Conservation (phyloP, 2,329 filamentous ascomycete genomes). For the Annulohypoxylon truncatum region DNA sequence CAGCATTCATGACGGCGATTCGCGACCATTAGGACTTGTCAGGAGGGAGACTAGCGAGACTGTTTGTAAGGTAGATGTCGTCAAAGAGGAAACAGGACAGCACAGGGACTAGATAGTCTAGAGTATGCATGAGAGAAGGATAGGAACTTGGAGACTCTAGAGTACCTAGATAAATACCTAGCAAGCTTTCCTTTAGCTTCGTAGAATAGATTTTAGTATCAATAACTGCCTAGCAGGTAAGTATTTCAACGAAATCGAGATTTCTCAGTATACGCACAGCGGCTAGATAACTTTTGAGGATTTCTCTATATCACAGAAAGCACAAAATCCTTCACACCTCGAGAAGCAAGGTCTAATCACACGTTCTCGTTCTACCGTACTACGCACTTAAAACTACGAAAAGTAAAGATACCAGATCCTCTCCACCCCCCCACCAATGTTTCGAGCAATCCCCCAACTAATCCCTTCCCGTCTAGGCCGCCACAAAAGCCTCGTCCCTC, state of each 20-base stretch:
- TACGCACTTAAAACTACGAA: neutral
- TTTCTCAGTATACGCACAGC: no score
- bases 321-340: neutral
- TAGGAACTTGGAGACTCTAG: neutral
- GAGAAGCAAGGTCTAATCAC: neutral
- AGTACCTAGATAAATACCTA: neutral
- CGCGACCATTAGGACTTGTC: neutral
- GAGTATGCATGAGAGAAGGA: neutral
- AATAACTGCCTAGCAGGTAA: neutral
- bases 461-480: neutral
- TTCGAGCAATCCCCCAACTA: neutral
- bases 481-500: neutral
- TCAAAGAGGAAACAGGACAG: neutral
- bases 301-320: neutral
- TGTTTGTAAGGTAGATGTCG: neutral
- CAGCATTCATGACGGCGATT: conserved; percentile 15
- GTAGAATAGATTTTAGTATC: neutral
- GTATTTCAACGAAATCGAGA: neutral
- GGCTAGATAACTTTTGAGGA: neutral
- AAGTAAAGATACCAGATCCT: neutral
- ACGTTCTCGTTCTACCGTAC: neutral
- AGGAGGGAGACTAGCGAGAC: conserved; percentile 7
- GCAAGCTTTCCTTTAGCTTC: no score
- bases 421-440: neutral
- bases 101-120: neutral